phyloP scores from a whole-genome alignment of 176 grass and related monocot genomes.

The Aegilops umbellulata region DNA sequence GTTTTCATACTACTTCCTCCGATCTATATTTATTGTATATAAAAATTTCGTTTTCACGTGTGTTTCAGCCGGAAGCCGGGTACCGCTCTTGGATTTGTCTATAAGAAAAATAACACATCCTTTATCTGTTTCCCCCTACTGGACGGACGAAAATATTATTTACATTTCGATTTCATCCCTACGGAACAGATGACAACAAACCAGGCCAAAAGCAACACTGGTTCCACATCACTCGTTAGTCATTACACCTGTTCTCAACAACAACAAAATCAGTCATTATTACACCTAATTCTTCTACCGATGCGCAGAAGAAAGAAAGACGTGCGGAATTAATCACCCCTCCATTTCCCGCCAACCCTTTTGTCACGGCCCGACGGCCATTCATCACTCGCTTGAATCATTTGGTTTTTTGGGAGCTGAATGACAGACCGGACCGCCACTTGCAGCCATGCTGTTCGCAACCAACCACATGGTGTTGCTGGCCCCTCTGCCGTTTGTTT shows the following conservation, averaged over 20 bases:
- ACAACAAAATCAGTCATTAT: no score
- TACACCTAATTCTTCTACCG: not conserved
- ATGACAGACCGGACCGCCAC: constrained; percentile 20
- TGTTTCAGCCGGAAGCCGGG: no score
- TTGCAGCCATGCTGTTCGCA: constrained; percentile 19
- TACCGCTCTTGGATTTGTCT: no score
- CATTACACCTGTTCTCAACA: no score
- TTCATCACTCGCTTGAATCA: not conserved
- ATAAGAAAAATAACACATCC: no score
- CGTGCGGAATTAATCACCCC: no score
- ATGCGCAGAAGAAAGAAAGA: not conserved
- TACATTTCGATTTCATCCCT: not conserved
- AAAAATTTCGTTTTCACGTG: no score
- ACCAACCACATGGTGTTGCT: constrained; percentile 16
- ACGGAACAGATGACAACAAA: not conserved
- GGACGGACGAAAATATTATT: no score
- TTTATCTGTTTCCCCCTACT: no score
- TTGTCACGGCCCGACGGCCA: not conserved
- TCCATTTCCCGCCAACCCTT: not conserved
- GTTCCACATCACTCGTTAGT: not conserved
- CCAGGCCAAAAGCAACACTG: not conserved
- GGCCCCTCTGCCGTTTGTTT: not conserved
- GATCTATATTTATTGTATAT: no score
- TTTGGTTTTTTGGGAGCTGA: constrained; percentile 25
- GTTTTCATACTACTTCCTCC: no score